Percentiles rank a stretch among this genome's conserved stretches.
Evolutionary conservation across 2,329 filamentous ascomycete species (phyloP).

Genomic region (Cladobotryum mycophilum): DNA sequence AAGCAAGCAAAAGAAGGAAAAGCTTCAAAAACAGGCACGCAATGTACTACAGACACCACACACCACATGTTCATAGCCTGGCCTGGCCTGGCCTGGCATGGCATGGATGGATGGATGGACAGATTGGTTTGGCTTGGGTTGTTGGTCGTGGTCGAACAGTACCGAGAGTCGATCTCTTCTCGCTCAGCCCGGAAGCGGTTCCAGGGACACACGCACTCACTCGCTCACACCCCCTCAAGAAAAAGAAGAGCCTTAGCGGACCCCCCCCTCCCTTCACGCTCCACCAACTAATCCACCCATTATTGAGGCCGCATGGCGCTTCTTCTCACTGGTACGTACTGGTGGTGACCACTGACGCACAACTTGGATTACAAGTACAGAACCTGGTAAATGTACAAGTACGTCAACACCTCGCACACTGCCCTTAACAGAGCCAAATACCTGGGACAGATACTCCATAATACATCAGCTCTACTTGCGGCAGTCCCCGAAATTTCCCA

Average conservation of each 20-base stretch:
- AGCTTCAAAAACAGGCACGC: neutral
- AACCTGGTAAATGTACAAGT: neutral
- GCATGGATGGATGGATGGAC: neutral
- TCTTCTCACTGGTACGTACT: neutral
- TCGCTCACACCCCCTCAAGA: neutral
- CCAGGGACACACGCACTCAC: neutral
- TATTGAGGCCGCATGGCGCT: conserved; percentile 5
- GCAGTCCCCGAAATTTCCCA: too few relatives aligned
- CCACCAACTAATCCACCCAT: neutral
- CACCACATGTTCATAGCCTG: conserved; percentile 1
- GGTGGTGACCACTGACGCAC: neutral
- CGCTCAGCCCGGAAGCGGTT: conserved; percentile 1
- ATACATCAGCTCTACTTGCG: too few relatives aligned
- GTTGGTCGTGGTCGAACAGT: neutral
- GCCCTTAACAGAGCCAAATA: too few relatives aligned
- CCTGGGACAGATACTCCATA: too few relatives aligned
- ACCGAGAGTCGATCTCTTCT: conserved; percentile 9
- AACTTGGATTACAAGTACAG: neutral
- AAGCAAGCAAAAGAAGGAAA: neutral
- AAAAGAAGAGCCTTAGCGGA: too few relatives aligned
- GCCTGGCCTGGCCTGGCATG: conserved; percentile 6
- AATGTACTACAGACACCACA: conserved; percentile 2
- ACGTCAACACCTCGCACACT: conserved; percentile 6
- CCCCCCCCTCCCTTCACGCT: neutral
- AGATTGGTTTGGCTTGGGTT: neutral